phyloP scores from a whole-genome alignment of 192 early-diverging fungal species.

The Kappamyces sp. region DNA sequence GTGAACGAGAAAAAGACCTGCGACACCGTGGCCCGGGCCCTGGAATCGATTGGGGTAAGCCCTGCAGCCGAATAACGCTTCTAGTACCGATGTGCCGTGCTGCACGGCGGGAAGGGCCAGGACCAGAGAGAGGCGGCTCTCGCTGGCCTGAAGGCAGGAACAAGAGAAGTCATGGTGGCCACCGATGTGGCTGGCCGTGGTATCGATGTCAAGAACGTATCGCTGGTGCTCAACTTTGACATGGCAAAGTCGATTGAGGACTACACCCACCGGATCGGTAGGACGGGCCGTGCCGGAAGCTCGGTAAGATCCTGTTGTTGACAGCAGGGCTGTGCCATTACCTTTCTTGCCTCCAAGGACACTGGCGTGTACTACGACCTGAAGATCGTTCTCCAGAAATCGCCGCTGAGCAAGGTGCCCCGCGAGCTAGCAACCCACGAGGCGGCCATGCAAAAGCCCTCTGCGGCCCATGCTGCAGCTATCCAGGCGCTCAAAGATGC shows the following conservation, averaged over 20 bases:
- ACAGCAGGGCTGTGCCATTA: conserved; percentile 81
- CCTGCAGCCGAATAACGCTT: neutral
- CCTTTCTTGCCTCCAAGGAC: conserved; percentile 78
- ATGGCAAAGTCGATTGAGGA: conserved; percentile 99
- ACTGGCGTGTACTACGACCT: conserved; percentile 85
- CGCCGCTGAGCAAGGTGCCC: conserved; percentile 69
- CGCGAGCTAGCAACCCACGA: conserved; percentile 78
- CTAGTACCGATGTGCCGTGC: conserved; percentile 61
- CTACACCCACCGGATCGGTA: conserved; percentile 97
- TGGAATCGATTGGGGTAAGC: conserved; percentile 66
- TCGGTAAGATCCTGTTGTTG: no score
- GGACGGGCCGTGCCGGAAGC: conserved; percentile 97
- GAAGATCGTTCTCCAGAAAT: conserved; percentile 68
- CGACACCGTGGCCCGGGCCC: conserved; percentile 73
- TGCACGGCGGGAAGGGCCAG: conserved; percentile 96
- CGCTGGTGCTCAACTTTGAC: conserved; percentile 93
- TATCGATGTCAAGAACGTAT: conserved; percentile 97
- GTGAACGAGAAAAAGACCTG: conserved; percentile 94
- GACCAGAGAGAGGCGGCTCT: conserved; percentile 92
- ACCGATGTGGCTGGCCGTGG: conserved; percentile 99
- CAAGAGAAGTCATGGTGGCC: conserved; percentile 85
- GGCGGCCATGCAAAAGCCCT: conserved; percentile 18
- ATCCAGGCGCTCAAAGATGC: no score
- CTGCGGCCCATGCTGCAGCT: no score
- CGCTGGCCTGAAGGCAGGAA: conserved; percentile 71